Evolutionary conservation across 2,329 filamentous ascomycete species (phyloP), one percentile per base, ranked within the genome.

Genomic region (Exophiala calicioides): DNA sequence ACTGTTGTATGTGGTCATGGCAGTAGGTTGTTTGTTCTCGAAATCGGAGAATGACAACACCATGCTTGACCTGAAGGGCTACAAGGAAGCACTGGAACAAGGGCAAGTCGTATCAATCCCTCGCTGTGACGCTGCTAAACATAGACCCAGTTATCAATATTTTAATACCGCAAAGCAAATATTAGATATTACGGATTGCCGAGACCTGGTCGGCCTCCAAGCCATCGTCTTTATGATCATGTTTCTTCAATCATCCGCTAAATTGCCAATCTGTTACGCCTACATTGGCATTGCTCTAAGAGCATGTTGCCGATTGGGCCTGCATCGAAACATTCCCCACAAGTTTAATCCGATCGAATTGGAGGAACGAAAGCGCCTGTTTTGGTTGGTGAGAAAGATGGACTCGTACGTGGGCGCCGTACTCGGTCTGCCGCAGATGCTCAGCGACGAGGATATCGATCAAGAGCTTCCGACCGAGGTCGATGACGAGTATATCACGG

Each of bases 201-300:
- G 86, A 35, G 86, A 90, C 61, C 72, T 91, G 32, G 79, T 76
- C 15, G 86, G 86, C 1, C 70, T 91, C 6, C 87, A 93, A 64
- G 81, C 85, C 2, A 75, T 93, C 5, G 70, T 90, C 15, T 90
- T 88, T 63, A 86, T 90, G 77, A 85, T 90, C 37, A 71, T 91
- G 2, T 93, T 90, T 61, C 74, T 91, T 1, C 88, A 93, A 61
- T 82, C 85, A 2, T 87, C 88, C 2, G 86, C 86, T 7, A 88
- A 88, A 61, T 70, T 91, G 21, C 87, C 83, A 61, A 85, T 82
- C 7, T 91, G 87, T 62, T 91, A 91, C 65, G 81, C 86, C 0
- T 90, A 88, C 58, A 78, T 91, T 36, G 87, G 87, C 5, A 85
- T 91, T 58, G 87, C 86, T 2, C 71, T 90, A 37, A 80, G 86